Evolutionary conservation across 352 stramenopile species (phyloP).

Genomic region (Globisporangium rhizosaccharum): DNA sequence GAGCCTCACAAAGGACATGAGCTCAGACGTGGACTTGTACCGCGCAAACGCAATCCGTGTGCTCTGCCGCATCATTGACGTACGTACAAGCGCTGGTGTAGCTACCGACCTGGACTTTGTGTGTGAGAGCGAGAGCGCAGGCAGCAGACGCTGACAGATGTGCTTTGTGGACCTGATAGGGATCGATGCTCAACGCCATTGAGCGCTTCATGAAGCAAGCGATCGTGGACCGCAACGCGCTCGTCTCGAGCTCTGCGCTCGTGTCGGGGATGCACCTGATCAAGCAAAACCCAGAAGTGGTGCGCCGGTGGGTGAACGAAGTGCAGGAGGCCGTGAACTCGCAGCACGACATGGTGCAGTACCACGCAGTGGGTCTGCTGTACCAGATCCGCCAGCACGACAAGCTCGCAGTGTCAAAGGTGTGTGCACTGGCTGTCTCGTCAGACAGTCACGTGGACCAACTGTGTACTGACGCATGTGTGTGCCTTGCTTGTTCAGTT

Average conservation of each 20-base stretch:
- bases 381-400: slow-evolving; percentile 99
- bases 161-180: slow-evolving; percentile 9
- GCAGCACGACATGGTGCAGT: slow-evolving; percentile 98
- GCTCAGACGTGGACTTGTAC: slow-evolving; percentile 96
- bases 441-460: too few species aligned
- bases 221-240: slow-evolving; percentile 97
- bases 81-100: slow-evolving; percentile 20
- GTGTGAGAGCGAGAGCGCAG: too few species aligned
- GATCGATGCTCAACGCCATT: slow-evolving; percentile 89
- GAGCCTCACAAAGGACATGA: slow-evolving; percentile 99
- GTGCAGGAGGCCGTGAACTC: slow-evolving; percentile 96
- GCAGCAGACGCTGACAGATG: neutral
- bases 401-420: slow-evolving; percentile 96
- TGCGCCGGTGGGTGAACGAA: slow-evolving; percentile 96
- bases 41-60: slow-evolving; percentile 98
- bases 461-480: neutral
- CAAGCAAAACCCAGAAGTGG: slow-evolving; percentile 89
- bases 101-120: neutral
- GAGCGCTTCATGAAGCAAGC: slow-evolving; percentile 99
- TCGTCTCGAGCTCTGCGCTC: slow-evolving; percentile 95
- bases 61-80: slow-evolving; percentile 93
- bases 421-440: slow-evolving; percentile 2
- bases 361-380: slow-evolving; percentile 97
- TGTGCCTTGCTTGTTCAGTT: slow-evolving; percentile 22
- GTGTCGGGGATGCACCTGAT: slow-evolving; percentile 96